phyloP scores from a whole-genome alignment of 2,329 filamentous ascomycete species.

The Trichophyton verrucosum region DNA sequence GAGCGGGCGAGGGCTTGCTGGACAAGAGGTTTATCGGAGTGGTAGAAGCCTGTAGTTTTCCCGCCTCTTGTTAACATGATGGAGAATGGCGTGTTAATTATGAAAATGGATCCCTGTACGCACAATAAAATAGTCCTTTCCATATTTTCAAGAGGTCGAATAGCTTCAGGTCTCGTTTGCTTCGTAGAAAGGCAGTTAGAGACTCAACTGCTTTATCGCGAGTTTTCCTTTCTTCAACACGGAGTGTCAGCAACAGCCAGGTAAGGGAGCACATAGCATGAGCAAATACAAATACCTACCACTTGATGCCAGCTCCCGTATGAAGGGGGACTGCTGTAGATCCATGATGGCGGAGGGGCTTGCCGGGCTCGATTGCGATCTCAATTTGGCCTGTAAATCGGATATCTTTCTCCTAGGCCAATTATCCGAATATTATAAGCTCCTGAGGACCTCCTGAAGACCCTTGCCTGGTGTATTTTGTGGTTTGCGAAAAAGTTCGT shows the following conservation, averaged over 20 bases:
- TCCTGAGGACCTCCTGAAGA: neutral
- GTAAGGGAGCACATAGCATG: constrained; percentile 10
- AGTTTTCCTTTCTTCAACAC: constrained; percentile 54
- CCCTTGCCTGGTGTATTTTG: neutral
- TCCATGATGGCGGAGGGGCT: constrained; percentile 12
- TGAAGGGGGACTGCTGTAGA: constrained; percentile 52
- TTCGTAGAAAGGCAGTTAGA: constrained; percentile 63
- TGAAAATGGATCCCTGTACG: constrained; percentile 12
- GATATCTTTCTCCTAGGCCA: neutral
- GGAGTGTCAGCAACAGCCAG: constrained; percentile 10
- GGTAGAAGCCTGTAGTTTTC: constrained; percentile 58
- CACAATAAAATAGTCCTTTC: constrained; percentile 85
- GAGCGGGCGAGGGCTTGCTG: constrained; percentile 73
- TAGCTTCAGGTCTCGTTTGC: constrained; percentile 48
- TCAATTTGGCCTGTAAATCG: neutral
- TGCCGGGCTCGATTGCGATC: neutral
- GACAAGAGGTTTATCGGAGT: constrained; percentile 77
- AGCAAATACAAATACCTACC: constrained; percentile 40
- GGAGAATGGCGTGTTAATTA: neutral
- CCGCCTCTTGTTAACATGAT: neutral
- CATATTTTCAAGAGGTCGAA: constrained; percentile 76
- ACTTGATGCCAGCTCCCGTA: constrained; percentile 72
- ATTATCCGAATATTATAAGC: neutral
- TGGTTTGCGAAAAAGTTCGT: neutral
- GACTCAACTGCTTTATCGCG: constrained; percentile 66